Conservation (phyloP, 257 asterid species). For the Asclepias syriaca region DNA sequence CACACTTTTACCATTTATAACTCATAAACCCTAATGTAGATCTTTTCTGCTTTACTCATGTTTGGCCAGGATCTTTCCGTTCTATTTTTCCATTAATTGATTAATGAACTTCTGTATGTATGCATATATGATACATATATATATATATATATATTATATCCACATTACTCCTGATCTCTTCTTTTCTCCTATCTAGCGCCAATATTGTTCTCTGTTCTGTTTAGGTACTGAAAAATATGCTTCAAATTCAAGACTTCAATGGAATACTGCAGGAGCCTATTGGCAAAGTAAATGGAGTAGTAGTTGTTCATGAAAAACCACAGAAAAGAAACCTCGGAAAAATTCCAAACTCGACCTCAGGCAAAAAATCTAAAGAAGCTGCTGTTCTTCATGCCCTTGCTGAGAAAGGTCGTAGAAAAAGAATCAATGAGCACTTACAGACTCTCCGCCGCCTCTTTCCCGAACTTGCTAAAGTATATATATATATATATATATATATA, state of each 20-base stretch:
- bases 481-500: not conserved
- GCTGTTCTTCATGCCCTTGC: constrained; percentile 33
- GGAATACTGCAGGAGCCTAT: not conserved
- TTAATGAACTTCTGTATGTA: no score
- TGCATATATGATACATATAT: no score
- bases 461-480: constrained; percentile 28
- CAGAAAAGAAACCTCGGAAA: not conserved
- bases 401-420: constrained; percentile 29
- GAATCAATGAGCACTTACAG: constrained; percentile 31
- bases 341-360: constrained; percentile 2
- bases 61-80: not conserved
- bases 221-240: constrained; percentile 10
- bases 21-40: not conserved
- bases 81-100: not conserved
- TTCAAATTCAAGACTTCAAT: constrained; percentile 7
- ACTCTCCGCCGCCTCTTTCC: constrained; percentile 36
- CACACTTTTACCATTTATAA: not conserved
- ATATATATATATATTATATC: no score
- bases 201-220: not conserved
- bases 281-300: not conserved
- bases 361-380: constrained; percentile 28
- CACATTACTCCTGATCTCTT: not conserved
- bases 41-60: not conserved
- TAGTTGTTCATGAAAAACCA: not conserved
- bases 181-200: not conserved